Conservation (phyloP, 331 rosid genomes). For the Pyrus hybrid region DNA sequence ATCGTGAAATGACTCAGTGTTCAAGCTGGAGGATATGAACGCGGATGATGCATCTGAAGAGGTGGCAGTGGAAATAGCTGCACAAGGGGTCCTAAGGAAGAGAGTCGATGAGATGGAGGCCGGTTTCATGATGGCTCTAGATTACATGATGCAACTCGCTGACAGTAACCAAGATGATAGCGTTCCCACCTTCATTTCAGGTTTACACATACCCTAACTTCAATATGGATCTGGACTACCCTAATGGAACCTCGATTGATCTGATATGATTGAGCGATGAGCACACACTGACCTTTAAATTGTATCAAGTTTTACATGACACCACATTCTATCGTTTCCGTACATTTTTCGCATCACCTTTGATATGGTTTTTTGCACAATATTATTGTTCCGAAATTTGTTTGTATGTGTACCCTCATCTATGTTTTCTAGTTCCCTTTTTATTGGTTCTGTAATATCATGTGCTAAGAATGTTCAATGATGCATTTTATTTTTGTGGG, state of each 20-base stretch:
- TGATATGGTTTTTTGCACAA: background rate
- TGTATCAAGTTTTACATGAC: background rate
- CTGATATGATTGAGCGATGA: background rate
- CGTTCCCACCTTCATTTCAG: slow-evolving; percentile 25
- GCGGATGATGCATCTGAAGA: slow-evolving; percentile 87
- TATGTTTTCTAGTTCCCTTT: background rate
- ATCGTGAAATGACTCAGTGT: background rate
- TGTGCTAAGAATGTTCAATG: background rate
- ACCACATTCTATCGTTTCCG: background rate
- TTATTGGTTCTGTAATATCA: background rate
- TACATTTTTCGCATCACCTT: background rate
- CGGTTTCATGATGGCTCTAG: slow-evolving; percentile 84
- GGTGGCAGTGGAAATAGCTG: slow-evolving; percentile 92
- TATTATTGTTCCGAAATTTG: background rate
- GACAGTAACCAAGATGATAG: slow-evolving; percentile 78
- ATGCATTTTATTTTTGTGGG: background rate
- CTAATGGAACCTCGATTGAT: background rate
- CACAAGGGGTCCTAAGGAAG: slow-evolving; percentile 92
- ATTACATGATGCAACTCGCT: slow-evolving; percentile 84
- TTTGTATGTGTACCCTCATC: background rate
- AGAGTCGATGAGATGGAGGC: slow-evolving; percentile 95
- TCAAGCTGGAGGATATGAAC: slow-evolving; percentile 68
- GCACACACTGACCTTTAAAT: background rate
- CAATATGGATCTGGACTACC: background rate
- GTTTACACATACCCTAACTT: background rate